Percentiles rank a stretch among this genome's conserved stretches.
phyloP scores from a whole-genome alignment of 2,329 filamentous ascomycete genomes.

The Zymoseptoria passerinii region DNA sequence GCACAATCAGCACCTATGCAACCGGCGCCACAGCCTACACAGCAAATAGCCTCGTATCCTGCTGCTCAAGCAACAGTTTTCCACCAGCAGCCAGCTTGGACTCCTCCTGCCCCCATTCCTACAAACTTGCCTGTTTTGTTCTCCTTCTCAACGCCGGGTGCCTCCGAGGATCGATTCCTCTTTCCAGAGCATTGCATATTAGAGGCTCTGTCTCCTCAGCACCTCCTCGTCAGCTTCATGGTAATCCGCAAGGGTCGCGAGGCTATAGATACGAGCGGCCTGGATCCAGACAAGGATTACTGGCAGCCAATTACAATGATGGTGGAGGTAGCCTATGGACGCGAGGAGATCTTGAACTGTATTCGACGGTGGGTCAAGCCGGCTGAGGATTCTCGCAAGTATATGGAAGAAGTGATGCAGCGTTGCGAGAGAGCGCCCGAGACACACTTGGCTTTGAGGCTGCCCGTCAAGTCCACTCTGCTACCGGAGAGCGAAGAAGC shows the following conservation, averaged over 20 bases:
- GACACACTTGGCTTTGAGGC: constrained; percentile 47
- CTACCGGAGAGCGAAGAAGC: constrained; percentile 15
- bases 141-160: constrained; percentile 35
- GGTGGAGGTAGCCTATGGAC: constrained; percentile 47
- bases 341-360: constrained; percentile 46
- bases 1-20: constrained; percentile 9
- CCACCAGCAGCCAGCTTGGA: constrained; percentile 20
- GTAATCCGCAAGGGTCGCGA: constrained; percentile 64
- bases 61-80: constrained; percentile 6
- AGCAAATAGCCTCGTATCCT: constrained; percentile 5
- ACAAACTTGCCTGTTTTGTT: constrained; percentile 61
- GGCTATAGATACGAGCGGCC: constrained; percentile 31
- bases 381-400: constrained; percentile 43
- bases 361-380: constrained; percentile 50
- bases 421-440: constrained; percentile 48
- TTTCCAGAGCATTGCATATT: constrained; percentile 73
- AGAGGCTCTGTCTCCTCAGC: constrained; percentile 49
- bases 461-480: constrained; percentile 36
- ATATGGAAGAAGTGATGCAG: constrained; percentile 52
- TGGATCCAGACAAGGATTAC: constrained; percentile 51
- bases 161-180: constrained; percentile 64
- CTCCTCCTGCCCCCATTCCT: constrained; percentile 15
- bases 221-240: constrained; percentile 67
- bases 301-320: constrained; percentile 63
- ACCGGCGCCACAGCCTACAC: constrained; percentile 5